Base-by-base conservation (phyloP, 441 rosid genomes). In the Arabidopsis hybrid region DNA sequence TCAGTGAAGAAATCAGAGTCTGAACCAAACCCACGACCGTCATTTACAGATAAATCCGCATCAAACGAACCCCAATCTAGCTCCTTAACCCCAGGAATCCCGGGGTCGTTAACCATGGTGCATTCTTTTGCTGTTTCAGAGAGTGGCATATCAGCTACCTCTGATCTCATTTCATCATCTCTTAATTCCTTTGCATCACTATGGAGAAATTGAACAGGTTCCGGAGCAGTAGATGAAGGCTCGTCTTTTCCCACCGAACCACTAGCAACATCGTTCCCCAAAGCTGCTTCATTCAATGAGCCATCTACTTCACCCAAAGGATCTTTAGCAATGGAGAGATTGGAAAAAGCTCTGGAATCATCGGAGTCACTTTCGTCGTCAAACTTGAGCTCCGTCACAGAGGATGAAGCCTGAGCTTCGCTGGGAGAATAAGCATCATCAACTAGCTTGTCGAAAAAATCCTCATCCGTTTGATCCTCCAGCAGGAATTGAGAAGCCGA, bases 381-480 rank as follows among this genome's bases (percentile, higher is more conserved):
- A 13, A 72, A 50, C 39, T 81, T 69, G 34, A 57, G 52, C 66
- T 46, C 32, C n/a, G 46, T 46, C 8, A 52, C 42, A 58, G 53
- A 77, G 16, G 84, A 65, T 58, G 79, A 71, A 31, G 52, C 81
- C 11, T 43, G 57, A 13, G 64, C 64, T 69, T 55, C 51, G 13
- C 50, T 60, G 53, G 86, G 85, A 18, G 88, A 86, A 43, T 80
- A 84, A 71, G 91, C 83, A 61, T 89, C 97, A 26, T 92, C 91
- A 49, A 93, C 99, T 71, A 95, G 88, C 70, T 89, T 89, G 81
- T 95, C 97, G 75, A 96, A 93, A 83, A 91, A 96, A 87, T 93
- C 98, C 85, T 87, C 97, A 53, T 93, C 99, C 67, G 96, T 91
- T 86, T 89, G 96, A 88, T 96, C 99, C 90, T 96, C 99, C 91